A percentile compares a stretch with the other conserved stretches of the same genome.
Evolutionary conservation across 2,329 filamentous ascomycete species (phyloP).

Genomic region (Clonostachys chloroleuca): DNA sequence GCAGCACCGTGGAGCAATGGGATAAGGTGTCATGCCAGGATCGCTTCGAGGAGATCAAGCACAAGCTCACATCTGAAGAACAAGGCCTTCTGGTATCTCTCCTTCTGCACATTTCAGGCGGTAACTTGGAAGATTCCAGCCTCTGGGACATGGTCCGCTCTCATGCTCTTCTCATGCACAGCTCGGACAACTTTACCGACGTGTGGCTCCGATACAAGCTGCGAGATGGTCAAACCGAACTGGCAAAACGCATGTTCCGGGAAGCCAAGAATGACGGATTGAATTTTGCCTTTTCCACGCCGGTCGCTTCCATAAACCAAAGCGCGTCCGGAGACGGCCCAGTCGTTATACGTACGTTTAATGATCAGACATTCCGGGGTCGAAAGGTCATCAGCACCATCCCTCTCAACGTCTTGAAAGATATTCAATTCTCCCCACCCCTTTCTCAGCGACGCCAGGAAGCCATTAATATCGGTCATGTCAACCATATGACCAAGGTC

Average conservation of each 20-base stretch:
- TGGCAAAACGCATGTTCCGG: conserved; percentile 16
- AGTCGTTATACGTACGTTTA: neutral
- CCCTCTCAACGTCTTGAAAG: conserved; percentile 6
- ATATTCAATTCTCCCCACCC: conserved; percentile 1
- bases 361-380: conserved; percentile 7
- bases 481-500: conserved; percentile 9
- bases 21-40: conserved; percentile 17
- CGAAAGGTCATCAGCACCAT: conserved; percentile 15
- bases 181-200: conserved; percentile 12
- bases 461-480: conserved; percentile 2
- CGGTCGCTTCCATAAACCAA: conserved; percentile 7
- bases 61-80: conserved; percentile 19
- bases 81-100: conserved; percentile 13
- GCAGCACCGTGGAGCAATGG: conserved; percentile 7
- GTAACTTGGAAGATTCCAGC: conserved; percentile 12
- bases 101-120: conserved; percentile 16
- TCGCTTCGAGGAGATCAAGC: conserved; percentile 17
- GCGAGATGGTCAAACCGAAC: conserved; percentile 16
- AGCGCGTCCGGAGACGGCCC: neutral
- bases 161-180: conserved; percentile 11
- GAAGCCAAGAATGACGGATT: conserved; percentile 13
- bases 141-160: conserved; percentile 13
- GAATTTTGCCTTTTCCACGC: conserved; percentile 16
- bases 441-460: conserved; percentile 1
- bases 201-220: conserved; percentile 16